These are phyloP conservation scores for Pelargonium hybrid DNA, from an alignment of 441 rosid species.

Conservation along the genomic window DNA sequence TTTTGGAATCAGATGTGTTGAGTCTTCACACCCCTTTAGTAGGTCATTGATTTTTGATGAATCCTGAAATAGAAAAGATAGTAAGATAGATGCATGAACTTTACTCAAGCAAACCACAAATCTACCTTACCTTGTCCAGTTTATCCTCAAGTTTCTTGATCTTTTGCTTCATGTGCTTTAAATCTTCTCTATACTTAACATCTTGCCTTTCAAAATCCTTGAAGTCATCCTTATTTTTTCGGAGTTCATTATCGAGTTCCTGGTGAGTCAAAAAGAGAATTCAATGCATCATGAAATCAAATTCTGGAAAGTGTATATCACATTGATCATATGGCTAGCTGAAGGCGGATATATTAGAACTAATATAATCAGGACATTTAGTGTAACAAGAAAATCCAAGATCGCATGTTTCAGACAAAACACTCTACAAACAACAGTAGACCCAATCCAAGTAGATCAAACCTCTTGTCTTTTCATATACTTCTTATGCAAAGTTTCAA, in stretches of 20 bases:
- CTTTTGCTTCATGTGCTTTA: conserved; percentile 90
- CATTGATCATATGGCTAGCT: not conserved
- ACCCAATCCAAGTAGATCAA: conserved; percentile 18
- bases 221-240: conserved; percentile 68
- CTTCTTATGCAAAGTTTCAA: conserved; percentile 59
- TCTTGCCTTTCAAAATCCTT: conserved; percentile 96
- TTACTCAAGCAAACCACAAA: conserved; percentile 17
- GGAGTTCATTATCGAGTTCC: conserved; percentile 66
- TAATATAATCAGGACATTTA: not conserved
- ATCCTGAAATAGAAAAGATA: conserved; percentile 41
- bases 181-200: conserved; percentile 78
- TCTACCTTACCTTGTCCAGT: conserved; percentile 52
- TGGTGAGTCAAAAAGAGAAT: conserved; percentile 26
- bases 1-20: conserved; percentile 53
- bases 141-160: conserved; percentile 87
- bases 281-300: not conserved
- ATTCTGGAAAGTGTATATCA: no score
- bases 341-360: not conserved
- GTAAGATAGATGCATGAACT: conserved; percentile 20
- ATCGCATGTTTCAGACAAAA: not conserved
- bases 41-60: conserved; percentile 48
- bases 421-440: conserved; percentile 6
- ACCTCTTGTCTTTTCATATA: conserved; percentile 79
- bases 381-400: not conserved
- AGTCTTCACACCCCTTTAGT: conserved; percentile 57